phyloP scores from a whole-genome alignment of 1,284 basidiomycete species.

The Cerrena zonata region DNA sequence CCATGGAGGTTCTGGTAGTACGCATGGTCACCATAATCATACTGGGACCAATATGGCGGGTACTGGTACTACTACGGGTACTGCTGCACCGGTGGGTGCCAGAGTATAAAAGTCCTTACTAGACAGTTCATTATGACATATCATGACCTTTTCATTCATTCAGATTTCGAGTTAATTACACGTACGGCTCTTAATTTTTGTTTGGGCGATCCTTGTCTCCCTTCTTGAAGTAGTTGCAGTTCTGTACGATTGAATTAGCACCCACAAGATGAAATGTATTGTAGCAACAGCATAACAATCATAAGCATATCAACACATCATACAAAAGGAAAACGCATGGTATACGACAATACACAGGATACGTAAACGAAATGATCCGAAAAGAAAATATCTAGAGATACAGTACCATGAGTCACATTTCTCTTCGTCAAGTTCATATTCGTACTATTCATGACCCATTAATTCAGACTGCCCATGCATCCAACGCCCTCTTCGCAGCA shows the following conservation, averaged over 20 bases:
- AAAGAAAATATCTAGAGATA: background rate
- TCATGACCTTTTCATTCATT: no score
- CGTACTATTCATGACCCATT: background rate
- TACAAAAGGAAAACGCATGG: background rate
- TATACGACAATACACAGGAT: no score
- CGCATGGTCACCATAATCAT: background rate
- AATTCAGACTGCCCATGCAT: conserved; percentile 22
- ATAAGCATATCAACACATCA: background rate
- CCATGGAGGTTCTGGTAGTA: conserved; percentile 4
- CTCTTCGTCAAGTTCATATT: background rate
- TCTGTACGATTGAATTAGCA: background rate
- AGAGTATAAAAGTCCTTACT: no score
- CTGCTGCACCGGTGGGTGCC: no score
- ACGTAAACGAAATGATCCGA: no score
- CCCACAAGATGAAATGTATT: background rate
- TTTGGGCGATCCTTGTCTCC: background rate
- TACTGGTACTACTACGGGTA: background rate
- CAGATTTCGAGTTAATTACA: no score
- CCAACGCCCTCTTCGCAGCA: conserved; percentile 25
- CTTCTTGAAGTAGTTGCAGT: background rate
- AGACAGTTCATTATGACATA: no score
- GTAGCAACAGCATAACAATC: background rate
- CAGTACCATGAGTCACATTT: background rate
- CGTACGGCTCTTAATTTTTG: background rate
- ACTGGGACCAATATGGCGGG: conserved; percentile 7